Evolutionary conservation across 1,284 basidiomycete species (phyloP).

Genomic region (Boletellus sp.): DNA sequence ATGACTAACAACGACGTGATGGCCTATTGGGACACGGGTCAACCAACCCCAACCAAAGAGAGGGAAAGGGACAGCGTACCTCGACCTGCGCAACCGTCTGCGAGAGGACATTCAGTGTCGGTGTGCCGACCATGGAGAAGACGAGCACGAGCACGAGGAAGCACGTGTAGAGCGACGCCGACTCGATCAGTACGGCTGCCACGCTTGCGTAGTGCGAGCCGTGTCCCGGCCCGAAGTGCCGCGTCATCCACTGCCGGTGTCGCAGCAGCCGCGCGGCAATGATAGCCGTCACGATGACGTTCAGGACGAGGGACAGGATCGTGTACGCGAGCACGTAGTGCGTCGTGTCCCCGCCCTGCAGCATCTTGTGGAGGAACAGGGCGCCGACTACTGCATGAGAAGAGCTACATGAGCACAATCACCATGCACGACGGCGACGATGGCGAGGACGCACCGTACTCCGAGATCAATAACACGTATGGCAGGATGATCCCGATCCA

Average conservation of each 20-base stretch:
- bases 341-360: neutral
- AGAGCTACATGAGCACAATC: neutral
- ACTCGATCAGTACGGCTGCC: slow-evolving; percentile 22
- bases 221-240: slow-evolving; percentile 14
- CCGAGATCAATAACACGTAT: slow-evolving; percentile 4
- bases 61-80: slow-evolving; percentile 8
- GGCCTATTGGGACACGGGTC: slow-evolving; percentile 4
- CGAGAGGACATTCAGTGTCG: slow-evolving; percentile 15
- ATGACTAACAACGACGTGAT: slow-evolving; percentile 24
- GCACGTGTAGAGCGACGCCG: slow-evolving; percentile 21
- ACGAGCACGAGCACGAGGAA: slow-evolving; percentile 23
- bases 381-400: slow-evolving; percentile 10
- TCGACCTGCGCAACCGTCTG: slow-evolving; percentile 20
- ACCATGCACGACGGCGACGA: neutral
- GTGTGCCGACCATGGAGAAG: slow-evolving; percentile 2
- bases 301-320: slow-evolving; percentile 17
- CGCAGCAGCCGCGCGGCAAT: slow-evolving; percentile 18
- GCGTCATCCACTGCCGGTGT: slow-evolving; percentile 13
- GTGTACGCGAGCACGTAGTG: slow-evolving; percentile 9
- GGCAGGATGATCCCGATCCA: slow-evolving; percentile 17
- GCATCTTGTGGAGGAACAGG: slow-evolving; percentile 7
- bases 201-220: slow-evolving; percentile 14
- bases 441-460: slow-evolving; percentile 13
- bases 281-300: slow-evolving; percentile 18
- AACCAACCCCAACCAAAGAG: neutral